Base-by-base conservation (phyloP, 192 early-diverging fungal species). In the Backusella australiensis region DNA sequence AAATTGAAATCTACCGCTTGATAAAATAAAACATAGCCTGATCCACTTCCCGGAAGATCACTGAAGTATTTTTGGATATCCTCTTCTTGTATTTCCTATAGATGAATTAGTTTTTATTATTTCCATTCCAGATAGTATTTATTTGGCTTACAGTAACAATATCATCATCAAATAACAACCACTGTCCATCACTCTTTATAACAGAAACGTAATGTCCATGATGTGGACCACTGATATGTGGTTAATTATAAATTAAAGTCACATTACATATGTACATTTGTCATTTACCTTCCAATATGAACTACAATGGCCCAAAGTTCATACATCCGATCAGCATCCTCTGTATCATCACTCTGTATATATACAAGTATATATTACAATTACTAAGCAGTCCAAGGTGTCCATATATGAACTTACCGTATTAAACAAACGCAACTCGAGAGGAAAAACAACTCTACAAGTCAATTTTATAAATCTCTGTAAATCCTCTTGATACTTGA, bases 131-230 rank as follows among this genome's bases (percentile, higher is more conserved):
- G 4, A 3, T 63, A 63, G 12, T 11, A 29, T 11, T 9, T 26
- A 8, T 12, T 14, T 29, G 23, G 34, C 77, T 69, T 86, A 94
- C 91, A 78, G 94, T 89, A 14, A 99, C 96, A 66, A 85, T 89
- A 68, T 99, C 97, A 82, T 99, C 98, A 84, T 99, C 98, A 81
- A 98, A 98, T 38, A 97, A 81, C 26, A 97, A 78, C 98, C 98
- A 99, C 35, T 91, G 89, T 34, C 91, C 91, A 52, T 90, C 82
- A 49, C 91, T 92, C 80, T 95, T 96, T 38, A 96, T 93, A 32
- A 99, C 85, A 0, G 95, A 90, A 3, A 98, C 92, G 85, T 99
- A 99, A 80, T 99, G 98, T 12, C 98, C 98, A 77, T 97, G 95
- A 79, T 97, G 89, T 21, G 94, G 97, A 0, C 97, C 96, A 78